phyloP scores from a whole-genome alignment of 2,329 filamentous ascomycete genomes.

The Drechmeria coniospora region DNA sequence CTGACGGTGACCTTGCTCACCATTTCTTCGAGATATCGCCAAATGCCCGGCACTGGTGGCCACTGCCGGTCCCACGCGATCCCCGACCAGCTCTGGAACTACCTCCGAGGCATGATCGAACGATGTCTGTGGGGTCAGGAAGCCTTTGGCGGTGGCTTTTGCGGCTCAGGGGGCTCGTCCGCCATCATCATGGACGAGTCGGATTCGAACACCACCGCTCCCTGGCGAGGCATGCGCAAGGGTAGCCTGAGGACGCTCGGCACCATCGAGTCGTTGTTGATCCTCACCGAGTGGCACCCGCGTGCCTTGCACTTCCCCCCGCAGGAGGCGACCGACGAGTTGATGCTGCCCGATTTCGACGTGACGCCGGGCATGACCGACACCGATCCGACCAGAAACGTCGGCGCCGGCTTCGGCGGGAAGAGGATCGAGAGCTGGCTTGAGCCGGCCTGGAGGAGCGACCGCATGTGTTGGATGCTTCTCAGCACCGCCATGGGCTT shows the following conservation, averaged over 20 bases:
- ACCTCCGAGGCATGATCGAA: constrained; percentile 88
- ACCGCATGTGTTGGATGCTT: constrained; percentile 97
- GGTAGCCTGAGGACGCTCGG: constrained; percentile 78
- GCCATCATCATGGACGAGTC: constrained; percentile 30
- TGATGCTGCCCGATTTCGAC: constrained; percentile 47
- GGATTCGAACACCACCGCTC: constrained; percentile 51
- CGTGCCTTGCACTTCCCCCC: constrained; percentile 87
- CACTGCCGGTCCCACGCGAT: constrained; percentile 78
- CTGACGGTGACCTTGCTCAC: constrained; percentile 82
- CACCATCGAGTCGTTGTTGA: constrained; percentile 84
- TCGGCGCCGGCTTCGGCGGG: constrained; percentile 51
- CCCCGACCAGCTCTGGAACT: constrained; percentile 89
- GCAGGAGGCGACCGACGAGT: constrained; percentile 56
- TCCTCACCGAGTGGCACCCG: constrained; percentile 95
- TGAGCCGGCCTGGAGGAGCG: constrained; percentile 86
- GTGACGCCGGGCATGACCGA: constrained; percentile 26
- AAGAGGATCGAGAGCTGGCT: constrained; percentile 89
- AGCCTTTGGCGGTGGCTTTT: constrained; percentile 81
- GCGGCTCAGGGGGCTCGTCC: constrained; percentile 45
- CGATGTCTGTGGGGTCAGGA: constrained; percentile 92
- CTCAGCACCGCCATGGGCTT: constrained; percentile 80
- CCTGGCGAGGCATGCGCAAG: constrained; percentile 54
- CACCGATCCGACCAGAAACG: constrained; percentile 16
- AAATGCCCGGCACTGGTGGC: constrained; percentile 64
- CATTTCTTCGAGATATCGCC: constrained; percentile 76